Evolutionary conservation across 2,329 filamentous ascomycete species (phyloP).

Genomic region (Cryoendolithus antarcticus): DNA sequence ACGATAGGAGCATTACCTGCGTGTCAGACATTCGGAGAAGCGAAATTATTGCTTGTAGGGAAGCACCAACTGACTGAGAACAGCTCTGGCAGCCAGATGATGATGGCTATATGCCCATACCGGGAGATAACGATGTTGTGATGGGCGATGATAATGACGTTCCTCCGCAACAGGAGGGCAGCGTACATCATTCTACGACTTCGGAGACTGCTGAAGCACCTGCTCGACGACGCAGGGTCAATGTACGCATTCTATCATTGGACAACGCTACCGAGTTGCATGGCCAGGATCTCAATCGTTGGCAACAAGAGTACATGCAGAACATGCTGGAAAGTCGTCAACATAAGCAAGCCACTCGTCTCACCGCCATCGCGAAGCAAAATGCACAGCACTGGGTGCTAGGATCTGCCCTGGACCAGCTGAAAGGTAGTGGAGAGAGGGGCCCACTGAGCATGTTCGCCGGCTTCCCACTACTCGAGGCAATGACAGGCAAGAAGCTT

Average conservation of each 20-base stretch:
- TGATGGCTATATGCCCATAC: conserved; percentile 21
- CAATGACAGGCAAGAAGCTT: conserved; percentile 29
- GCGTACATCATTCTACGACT: conserved; percentile 5
- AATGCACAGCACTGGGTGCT: conserved; percentile 52
- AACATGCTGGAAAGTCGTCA: conserved; percentile 45
- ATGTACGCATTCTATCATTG: conserved; percentile 28
- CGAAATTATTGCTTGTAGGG: too few relatives aligned
- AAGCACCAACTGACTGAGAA: neutral
- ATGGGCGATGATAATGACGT: conserved; percentile 8
- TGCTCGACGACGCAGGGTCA: conserved; percentile 25
- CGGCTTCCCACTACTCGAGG: conserved; percentile 41
- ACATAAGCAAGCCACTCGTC: conserved; percentile 30
- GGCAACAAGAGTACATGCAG: conserved; percentile 45
- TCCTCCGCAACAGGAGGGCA: neutral
- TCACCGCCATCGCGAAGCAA: conserved; percentile 41
- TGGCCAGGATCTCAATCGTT: conserved; percentile 44
- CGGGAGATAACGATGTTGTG: conserved; percentile 10
- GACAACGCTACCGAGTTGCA: conserved; percentile 42
- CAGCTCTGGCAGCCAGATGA: conserved; percentile 13
- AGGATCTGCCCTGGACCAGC: conserved; percentile 18
- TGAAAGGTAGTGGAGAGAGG: conserved; percentile 38
- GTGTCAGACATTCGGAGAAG: too few relatives aligned
- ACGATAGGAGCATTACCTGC: too few relatives aligned
- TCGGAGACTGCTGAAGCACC: conserved; percentile 28
- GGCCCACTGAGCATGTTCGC: conserved; percentile 47